Percentiles rank a stretch among this genome's conserved stretches.
These are phyloP conservation scores for Carex arenaria DNA, from an alignment of 202 grass and related monocot genomes.

Conservation along the genomic window DNA sequence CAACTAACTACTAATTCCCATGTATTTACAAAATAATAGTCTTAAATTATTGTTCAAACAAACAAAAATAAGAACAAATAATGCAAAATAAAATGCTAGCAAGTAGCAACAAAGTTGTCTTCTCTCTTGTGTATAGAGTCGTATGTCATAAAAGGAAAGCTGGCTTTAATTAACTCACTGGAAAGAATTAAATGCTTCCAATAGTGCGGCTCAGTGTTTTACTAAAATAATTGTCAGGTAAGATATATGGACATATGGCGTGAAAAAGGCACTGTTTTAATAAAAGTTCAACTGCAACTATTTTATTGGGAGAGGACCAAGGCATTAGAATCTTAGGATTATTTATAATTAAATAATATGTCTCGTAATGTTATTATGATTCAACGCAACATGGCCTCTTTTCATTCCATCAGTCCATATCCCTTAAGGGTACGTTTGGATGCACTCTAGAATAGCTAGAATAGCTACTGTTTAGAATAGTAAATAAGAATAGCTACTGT, in stretches of 20 bases:
- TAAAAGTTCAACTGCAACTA: neutral
- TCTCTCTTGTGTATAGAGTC: neutral
- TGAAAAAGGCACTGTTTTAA: neutral
- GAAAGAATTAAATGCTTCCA: neutral
- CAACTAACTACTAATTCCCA: neutral
- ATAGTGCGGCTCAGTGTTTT: neutral
- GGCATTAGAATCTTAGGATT: neutral
- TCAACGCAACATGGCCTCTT: too few relatives aligned
- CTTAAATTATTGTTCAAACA: neutral
- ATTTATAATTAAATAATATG: neutral
- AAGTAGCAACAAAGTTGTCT: neutral
- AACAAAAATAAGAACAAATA: neutral
- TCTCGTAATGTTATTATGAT: too few relatives aligned
- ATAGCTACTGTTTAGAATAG: too few relatives aligned
- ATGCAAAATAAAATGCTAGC: neutral
- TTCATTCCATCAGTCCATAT: neutral
- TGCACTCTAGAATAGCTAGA: too few relatives aligned
- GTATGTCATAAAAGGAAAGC: neutral
- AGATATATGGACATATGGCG: neutral
- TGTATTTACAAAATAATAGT: neutral
- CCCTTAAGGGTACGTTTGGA: too few relatives aligned
- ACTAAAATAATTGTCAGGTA: neutral
- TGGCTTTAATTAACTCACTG: neutral
- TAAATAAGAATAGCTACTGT: too few relatives aligned
- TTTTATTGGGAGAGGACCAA: neutral